Evolutionary conservation across 2,329 filamentous ascomycete species (phyloP).

Genomic region (Colletotrichum magnum): DNA sequence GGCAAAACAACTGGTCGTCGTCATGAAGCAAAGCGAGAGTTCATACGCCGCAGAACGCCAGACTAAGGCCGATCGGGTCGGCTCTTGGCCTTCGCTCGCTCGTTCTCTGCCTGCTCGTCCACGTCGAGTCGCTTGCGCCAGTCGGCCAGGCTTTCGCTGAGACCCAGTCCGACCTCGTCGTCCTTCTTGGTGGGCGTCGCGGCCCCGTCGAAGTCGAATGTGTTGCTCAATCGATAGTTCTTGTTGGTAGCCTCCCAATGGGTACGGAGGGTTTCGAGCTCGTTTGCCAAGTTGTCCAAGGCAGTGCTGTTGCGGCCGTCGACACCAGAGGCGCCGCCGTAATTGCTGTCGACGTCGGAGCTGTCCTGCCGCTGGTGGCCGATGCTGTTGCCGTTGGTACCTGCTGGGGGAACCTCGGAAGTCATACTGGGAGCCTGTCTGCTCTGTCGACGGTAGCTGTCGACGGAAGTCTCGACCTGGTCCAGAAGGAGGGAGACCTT

Average conservation of each 20-base stretch:
- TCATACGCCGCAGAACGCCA: conserved; percentile 42
- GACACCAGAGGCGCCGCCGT: conserved; percentile 64
- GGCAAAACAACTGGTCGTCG: conserved; percentile 5
- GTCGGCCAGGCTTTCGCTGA: conserved; percentile 81
- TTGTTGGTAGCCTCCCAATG: conserved; percentile 98
- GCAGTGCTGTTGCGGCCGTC: conserved; percentile 74
- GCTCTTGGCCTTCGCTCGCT: conserved; percentile 40
- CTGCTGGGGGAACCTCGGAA: conserved; percentile 56
- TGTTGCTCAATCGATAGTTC: conserved; percentile 90
- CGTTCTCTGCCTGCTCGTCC: conserved; percentile 51
- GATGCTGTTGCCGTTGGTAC: conserved; percentile 52
- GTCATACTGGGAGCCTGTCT: conserved; percentile 69
- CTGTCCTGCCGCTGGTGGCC: conserved; percentile 68
- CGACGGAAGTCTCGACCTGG: conserved; percentile 93
- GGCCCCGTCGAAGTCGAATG: conserved; percentile 83
- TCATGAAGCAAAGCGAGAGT: conserved; percentile 41
- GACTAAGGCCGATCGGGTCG: conserved; percentile 42
- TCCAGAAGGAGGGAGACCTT: conserved; percentile 94
- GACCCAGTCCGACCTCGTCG: conserved; percentile 61
- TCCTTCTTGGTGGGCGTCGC: conserved; percentile 54
- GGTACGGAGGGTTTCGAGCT: conserved; percentile 89
- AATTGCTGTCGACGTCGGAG: conserved; percentile 74
- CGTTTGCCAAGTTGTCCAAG: conserved; percentile 90
- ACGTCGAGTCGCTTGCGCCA: conserved; percentile 84
- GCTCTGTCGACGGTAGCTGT: conserved; percentile 89